These are phyloP conservation scores for Euclidium syriacum DNA, from an alignment of 345 rosid genomes.

Conservation along the genomic window DNA sequence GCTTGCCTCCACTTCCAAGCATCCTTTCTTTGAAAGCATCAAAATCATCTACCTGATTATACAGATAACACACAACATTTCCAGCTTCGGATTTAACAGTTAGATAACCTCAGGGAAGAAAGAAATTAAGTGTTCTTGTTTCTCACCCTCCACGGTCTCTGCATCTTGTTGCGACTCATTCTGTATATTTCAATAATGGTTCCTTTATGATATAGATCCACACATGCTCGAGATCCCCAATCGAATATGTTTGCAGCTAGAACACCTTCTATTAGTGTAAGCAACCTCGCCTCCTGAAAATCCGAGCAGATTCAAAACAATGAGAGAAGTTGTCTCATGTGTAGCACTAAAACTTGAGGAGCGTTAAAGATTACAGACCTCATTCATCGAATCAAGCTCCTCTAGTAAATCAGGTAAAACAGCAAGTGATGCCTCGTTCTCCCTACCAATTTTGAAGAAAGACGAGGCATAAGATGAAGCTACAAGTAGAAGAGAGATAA, in stretches of 20 bases:
- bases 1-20: conserved; percentile 61
- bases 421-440: conserved; percentile 98
- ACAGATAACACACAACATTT: not conserved
- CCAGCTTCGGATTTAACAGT: not conserved
- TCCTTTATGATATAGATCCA: conserved; percentile 96
- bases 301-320: not conserved
- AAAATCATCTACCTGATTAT: conserved; percentile 84
- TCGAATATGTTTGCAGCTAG: conserved; percentile 98
- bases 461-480: conserved; percentile 9
- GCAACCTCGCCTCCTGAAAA: conserved; percentile 84
- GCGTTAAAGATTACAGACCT: conserved; percentile 45
- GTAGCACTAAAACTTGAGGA: not conserved
- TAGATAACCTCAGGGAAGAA: not conserved
- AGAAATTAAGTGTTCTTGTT: conserved; percentile 12
- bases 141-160: conserved; percentile 92
- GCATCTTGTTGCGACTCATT: conserved; percentile 99
- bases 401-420: conserved; percentile 80
- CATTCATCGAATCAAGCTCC: conserved; percentile 84
- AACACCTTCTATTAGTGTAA: conserved; percentile 88
- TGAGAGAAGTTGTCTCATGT: conserved; percentile 3
- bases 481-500: not conserved
- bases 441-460: conserved; percentile 44
- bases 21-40: conserved; percentile 85
- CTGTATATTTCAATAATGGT: conserved; percentile 97
- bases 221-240: conserved; percentile 99